These are phyloP conservation scores for Boletus chippewaensis DNA, from an alignment of 1,284 basidiomycete species.

Conservation along the genomic window DNA sequence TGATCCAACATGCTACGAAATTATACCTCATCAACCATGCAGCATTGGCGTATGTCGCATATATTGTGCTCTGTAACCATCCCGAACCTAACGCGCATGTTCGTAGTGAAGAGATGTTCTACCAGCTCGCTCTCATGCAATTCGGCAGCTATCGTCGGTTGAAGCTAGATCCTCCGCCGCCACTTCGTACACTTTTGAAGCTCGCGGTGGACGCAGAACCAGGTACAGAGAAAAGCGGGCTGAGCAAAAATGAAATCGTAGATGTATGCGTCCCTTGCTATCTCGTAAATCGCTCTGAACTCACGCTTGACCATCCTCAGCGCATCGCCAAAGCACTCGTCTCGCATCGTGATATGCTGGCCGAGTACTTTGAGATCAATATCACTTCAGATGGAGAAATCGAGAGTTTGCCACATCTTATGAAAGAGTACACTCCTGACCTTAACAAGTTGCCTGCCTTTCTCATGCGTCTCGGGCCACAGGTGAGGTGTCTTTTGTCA, in stretches of 20 bases:
- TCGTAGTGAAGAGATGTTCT: conserved; percentile 86
- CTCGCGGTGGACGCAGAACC: conserved; percentile 78
- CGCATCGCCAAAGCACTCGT: conserved; percentile 54
- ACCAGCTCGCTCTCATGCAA: conserved; percentile 88
- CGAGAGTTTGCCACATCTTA: conserved; percentile 72
- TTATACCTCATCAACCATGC: conserved; percentile 88
- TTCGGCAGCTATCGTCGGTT: conserved; percentile 80
- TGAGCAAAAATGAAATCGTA: conserved; percentile 57
- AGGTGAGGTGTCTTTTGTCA: conserved; percentile 41
- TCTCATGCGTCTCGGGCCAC: conserved; percentile 79
- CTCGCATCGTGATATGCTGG: conserved; percentile 73
- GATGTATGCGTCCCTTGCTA: conserved; percentile 48
- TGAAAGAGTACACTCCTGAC: conserved; percentile 82
- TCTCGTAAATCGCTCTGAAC: background rate
- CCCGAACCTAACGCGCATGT: background rate
- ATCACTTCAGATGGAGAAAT: conserved; percentile 63
- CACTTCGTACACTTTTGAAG: conserved; percentile 62
- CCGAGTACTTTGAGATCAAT: conserved; percentile 85
- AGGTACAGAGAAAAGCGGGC: conserved; percentile 40
- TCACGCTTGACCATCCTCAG: conserved; percentile 32
- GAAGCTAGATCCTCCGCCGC: conserved; percentile 78
- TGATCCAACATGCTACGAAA: conserved; percentile 86
- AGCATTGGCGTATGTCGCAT: conserved; percentile 58
- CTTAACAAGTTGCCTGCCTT: conserved; percentile 82
- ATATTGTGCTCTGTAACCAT: background rate